Evolutionary conservation across 352 stramenopile species (phyloP), one percentile per base, ranked within the genome.

Genomic region (Phytophthora pluvialis): DNA sequence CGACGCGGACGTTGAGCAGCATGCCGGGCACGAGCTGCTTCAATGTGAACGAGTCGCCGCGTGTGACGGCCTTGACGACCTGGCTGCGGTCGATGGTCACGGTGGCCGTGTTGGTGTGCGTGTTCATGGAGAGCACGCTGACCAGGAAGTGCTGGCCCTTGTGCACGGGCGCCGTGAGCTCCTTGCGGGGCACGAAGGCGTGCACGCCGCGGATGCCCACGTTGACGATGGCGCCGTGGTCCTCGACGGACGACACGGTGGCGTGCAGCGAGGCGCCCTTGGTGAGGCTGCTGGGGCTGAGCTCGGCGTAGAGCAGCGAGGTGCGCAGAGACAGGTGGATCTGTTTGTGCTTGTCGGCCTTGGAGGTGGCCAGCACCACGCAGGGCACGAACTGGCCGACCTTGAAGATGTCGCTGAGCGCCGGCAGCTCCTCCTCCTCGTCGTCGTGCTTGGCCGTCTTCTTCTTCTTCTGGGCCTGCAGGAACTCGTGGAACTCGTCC

Each of bases 151-250:
- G 80, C 60, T 95, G 86, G 9, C 89, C 88, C 49, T 62, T 75
- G n/a, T 62, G 62, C 10, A 81, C 60, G 16, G 59, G 56, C n/a
- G 74, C 50, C 0, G 52, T 64, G 38, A 98, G 79, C 39, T 94
- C 80, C 48, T 86, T 94, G 67, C 66, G 75, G 4, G 87, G 86
- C 33, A 93, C 83, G 57, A 97, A 97, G 29, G 70, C 81, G 44
- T 79, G 88, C 47, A 90, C 77, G 8, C 78, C 93, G 51, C 79
- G 83, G 42, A 97, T 79, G 31, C 91, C 91, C 7, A 98, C 39
- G 78, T 97, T 97, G 40, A 98, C 71, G 21, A 98, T 86, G 31
- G 91, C 95, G 48, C 96, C 96, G 73, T 98, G 95, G 80, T 98
- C 95, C 74, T 99, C 94, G 1, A 98, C 69, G 3, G 84, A 97